These are phyloP conservation scores for Cyberlindnera xishuangbannaensis DNA, from an alignment of 805 yeast species.

Conservation along the genomic window DNA sequence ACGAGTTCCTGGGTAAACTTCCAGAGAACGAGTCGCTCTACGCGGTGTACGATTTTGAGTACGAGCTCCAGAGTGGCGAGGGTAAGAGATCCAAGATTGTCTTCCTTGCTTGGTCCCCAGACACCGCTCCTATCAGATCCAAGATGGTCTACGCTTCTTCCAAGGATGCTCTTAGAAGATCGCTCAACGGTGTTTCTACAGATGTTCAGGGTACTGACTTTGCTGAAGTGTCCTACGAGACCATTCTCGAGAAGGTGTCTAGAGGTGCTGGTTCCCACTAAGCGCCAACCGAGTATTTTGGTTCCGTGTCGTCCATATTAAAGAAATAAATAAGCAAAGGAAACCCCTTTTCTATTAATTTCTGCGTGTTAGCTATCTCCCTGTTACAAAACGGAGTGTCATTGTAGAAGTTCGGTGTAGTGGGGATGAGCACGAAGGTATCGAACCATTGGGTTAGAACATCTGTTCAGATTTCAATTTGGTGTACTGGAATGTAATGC, in stretches of 20 bases:
- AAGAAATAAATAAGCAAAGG: too few species aligned
- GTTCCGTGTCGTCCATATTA: too few species aligned
- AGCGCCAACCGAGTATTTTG: too few species aligned
- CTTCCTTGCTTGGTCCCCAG: slow-evolving; percentile 93
- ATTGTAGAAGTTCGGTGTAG: too few species aligned
- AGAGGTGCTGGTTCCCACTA: slow-evolving; percentile 27
- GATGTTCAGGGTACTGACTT: slow-evolving; percentile 98
- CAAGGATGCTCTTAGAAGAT: slow-evolving; percentile 95
- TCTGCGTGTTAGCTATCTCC: too few species aligned
- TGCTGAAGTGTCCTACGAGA: slow-evolving; percentile 92
- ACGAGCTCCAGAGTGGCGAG: slow-evolving; percentile 82
- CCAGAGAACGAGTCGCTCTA: slow-evolving; percentile 96
- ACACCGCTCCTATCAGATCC: slow-evolving; percentile 88
- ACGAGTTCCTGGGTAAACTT: slow-evolving; percentile 75
- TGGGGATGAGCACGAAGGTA: too few species aligned
- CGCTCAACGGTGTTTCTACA: slow-evolving; percentile 88
- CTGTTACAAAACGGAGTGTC: too few species aligned
- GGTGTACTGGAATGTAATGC: too few species aligned
- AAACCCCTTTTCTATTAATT: too few species aligned
- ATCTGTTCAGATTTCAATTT: too few species aligned
- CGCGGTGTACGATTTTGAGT: slow-evolving; percentile 96
- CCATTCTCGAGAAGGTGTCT: slow-evolving; percentile 84
- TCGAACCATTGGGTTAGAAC: too few species aligned
- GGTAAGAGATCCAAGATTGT: slow-evolving; percentile 84
- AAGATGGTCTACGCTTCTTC: slow-evolving; percentile 99